Percentiles rank a stretch among this genome's conserved stretches.
Conservation (phyloP, 495 filamentous ascomycete genomes). For the Ramalina intermedia region DNA sequence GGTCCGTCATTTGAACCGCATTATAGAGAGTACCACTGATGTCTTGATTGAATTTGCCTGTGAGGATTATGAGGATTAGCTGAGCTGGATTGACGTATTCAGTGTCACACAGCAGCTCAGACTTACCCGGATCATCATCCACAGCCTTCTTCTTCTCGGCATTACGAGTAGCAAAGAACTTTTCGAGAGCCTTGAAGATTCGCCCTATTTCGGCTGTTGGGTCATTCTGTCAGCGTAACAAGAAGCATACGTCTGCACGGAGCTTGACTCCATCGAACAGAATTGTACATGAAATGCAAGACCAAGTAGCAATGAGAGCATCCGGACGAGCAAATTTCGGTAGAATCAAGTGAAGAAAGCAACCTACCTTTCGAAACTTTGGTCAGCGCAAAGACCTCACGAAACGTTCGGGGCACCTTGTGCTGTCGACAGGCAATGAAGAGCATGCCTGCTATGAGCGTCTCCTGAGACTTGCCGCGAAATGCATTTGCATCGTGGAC, state of each 20-base stretch:
- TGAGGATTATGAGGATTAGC: background rate
- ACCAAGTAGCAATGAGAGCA: too few relatives aligned
- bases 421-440: slow-evolving; percentile 93
- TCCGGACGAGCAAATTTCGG: too few relatives aligned
- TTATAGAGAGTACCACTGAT: slow-evolving; percentile 31
- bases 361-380: slow-evolving; percentile 57
- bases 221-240: too few relatives aligned
- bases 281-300: too few relatives aligned
- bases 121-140: slow-evolving; percentile 33
- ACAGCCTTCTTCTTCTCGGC: slow-evolving; percentile 36
- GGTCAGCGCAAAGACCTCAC: slow-evolving; percentile 80
- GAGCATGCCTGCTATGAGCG: slow-evolving; percentile 87
- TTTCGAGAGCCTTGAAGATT: slow-evolving; percentile 84
- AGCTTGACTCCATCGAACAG: too few relatives aligned
- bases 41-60: background rate
- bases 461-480: slow-evolving; percentile 89
- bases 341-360: too few relatives aligned
- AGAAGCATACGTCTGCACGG: too few relatives aligned
- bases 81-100: background rate
- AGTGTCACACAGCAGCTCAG: slow-evolving; percentile 4
- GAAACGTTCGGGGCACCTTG: slow-evolving; percentile 75
- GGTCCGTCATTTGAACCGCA: slow-evolving; percentile 63
- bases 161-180: slow-evolving; percentile 57
- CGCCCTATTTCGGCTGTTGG: slow-evolving; percentile 74
- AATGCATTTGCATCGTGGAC: slow-evolving; percentile 84